Percentiles rank a stretch among this genome's conserved stretches.
These are phyloP conservation scores for Corchorus capsularis DNA, from an alignment of 345 rosid species.

Conservation along the genomic window DNA sequence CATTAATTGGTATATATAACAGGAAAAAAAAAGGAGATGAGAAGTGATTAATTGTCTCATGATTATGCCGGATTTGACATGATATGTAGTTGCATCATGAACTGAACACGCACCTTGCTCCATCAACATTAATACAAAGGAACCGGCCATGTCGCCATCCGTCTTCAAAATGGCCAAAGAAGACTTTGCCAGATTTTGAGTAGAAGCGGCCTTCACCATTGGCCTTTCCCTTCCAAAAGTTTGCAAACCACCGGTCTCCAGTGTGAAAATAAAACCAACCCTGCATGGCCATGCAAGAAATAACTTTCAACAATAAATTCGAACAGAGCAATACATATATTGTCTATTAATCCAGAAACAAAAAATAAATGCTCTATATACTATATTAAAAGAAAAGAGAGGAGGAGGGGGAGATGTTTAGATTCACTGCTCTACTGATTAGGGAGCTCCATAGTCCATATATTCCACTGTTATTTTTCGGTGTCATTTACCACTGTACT, in stretches of 20 bases:
- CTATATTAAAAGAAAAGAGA: not conserved
- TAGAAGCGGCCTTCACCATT: constrained; percentile 95
- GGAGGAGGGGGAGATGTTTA: too few relatives aligned
- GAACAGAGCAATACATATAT: not conserved
- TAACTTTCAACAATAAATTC: not conserved
- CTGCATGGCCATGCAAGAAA: constrained; percentile 36
- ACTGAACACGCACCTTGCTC: constrained; percentile 61
- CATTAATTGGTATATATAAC: not conserved
- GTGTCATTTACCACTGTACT: too few relatives aligned
- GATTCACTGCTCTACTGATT: too few relatives aligned
- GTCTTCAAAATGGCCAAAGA: constrained; percentile 83
- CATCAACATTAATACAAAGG: constrained; percentile 72
- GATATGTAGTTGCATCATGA: not conserved
- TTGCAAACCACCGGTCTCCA: constrained; percentile 93
- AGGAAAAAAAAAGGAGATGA: not conserved
- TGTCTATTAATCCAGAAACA: not conserved
- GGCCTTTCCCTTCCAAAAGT: constrained; percentile 99
- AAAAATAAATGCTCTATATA: not conserved
- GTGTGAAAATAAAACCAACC: constrained; percentile 96
- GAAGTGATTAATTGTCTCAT: not conserved
- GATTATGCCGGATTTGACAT: constrained; percentile 6
- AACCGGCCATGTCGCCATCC: constrained; percentile 91
- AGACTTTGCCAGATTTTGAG: constrained; percentile 76
- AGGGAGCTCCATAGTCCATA: too few relatives aligned
- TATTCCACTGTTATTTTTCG: too few relatives aligned